Base-by-base conservation (phyloP, 352 stramenopile species). In the Aphanomyces euteiches region DNA sequence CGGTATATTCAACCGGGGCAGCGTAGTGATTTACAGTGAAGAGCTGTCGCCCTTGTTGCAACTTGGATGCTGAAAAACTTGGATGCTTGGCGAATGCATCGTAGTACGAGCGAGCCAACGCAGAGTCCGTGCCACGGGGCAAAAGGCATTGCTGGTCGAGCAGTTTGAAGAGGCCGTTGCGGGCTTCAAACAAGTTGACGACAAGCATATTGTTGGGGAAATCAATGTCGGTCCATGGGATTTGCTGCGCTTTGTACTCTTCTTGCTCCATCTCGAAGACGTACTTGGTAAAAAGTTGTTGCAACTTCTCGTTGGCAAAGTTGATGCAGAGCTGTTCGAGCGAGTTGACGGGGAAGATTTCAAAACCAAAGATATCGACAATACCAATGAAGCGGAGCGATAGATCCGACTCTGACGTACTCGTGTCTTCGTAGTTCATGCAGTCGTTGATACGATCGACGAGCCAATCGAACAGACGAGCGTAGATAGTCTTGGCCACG, bases 361-460 rank as follows among this genome's bases (percentile, higher is more conserved):
- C 78, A 56, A 84, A 84, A 7, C 78, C 78, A 74, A 84, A 84
- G 53, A 84, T 84, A 69, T 84, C 78, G 21, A 84, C 58, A 5
- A 84, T 67, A 6, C 78, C 78, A 21, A 84, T 82, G 68, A 73
- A 72, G 15, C 48, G 57, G 8, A 47, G 61, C 17, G 34, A 5
- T 21, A 45, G 12, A 21, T 47, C 34, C 8, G 21, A 28, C 39
- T 57, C 34, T 28, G 19, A 1, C 43, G 12, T n/a, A 37, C 45
- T 67, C 41, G 78, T 80, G 67, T 93, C 87, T 66, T 95, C 64
- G 28, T 70, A 70, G 36, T 38, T 45, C 54, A 85, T 84, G 10
- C 73, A 74, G 38, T 79, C 74, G 50, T 81, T 83, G 37, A 83
- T 65, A 13, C 70, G 66, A 4, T 66, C 67, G 37, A 83, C 75